These are phyloP conservation scores for Vitis hybrid DNA, from an alignment of 177 flowering plant genomes.

Conservation along the genomic window DNA sequence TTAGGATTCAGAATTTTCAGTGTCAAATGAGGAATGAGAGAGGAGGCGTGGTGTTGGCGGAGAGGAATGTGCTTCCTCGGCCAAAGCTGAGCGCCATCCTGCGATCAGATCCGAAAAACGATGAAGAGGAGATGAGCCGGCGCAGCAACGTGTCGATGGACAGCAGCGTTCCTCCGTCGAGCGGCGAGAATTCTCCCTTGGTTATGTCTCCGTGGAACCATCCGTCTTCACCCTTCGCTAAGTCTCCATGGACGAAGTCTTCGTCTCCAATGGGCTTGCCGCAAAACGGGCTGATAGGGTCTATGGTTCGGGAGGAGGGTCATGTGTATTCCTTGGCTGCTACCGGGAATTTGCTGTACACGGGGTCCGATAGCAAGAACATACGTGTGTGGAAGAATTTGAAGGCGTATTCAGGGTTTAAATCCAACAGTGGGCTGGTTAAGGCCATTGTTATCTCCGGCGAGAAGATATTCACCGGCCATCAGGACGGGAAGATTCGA, in stretches of 20 bases:
- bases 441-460: constrained; percentile 49
- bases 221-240: constrained; percentile 36
- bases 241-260: constrained; percentile 54
- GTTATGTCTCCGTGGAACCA: constrained; percentile 55
- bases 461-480: constrained; percentile 50
- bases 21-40: constrained; percentile 18
- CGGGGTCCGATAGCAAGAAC: constrained; percentile 60
- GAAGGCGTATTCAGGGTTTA: constrained; percentile 49
- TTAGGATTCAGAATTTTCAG: background rate
- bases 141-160: too few species aligned
- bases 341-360: constrained; percentile 41
- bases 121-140: too few species aligned
- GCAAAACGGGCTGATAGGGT: constrained; percentile 42
- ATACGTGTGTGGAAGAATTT: constrained; percentile 52
- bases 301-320: constrained; percentile 54
- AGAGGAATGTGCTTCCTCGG: background rate
- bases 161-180: constrained; percentile 5
- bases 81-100: background rate
- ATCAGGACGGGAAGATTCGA: constrained; percentile 65
- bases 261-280: background rate
- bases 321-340: constrained; percentile 54
- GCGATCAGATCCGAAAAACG: too few species aligned
- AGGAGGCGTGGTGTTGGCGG: constrained; percentile 22
- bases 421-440: constrained; percentile 50
- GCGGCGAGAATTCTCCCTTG: constrained; percentile 36